These are phyloP conservation scores for Cucumis variabilis DNA, from an alignment of 331 rosid genomes.

Conservation along the genomic window DNA sequence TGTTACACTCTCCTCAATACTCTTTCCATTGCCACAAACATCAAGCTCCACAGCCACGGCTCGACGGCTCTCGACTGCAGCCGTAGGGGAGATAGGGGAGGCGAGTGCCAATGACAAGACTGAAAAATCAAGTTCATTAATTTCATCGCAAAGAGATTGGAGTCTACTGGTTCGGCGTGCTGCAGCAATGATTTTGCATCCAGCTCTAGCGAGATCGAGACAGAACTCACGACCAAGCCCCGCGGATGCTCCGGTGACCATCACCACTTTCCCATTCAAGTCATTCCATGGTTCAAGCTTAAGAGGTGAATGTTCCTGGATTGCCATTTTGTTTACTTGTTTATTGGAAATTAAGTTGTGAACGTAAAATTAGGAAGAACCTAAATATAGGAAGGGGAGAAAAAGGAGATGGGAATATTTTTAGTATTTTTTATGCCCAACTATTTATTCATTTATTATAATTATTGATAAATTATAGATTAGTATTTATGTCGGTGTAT, in stretches of 20 bases:
- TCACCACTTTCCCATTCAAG: constrained; percentile 72
- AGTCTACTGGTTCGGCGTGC: constrained; percentile 83
- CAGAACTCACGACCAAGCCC: constrained; percentile 74
- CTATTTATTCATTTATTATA: no score
- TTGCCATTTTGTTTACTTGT: constrained; percentile 37
- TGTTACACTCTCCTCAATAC: constrained; percentile 48
- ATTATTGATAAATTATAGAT: no score
- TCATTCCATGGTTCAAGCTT: constrained; percentile 61
- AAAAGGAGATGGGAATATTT: not conserved
- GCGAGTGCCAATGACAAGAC: not conserved
- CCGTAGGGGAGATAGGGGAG: not conserved
- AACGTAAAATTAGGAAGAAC: no score
- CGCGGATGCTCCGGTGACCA: constrained; percentile 88
- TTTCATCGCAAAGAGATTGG: constrained; percentile 59
- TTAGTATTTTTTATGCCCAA: not conserved
- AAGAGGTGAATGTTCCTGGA: constrained; percentile 10
- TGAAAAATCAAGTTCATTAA: constrained; percentile 37
- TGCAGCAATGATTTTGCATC: constrained; percentile 60
- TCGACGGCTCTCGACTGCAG: constrained; percentile 16
- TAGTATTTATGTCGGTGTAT: no score
- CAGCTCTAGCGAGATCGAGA: constrained; percentile 68
- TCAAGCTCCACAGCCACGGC: constrained; percentile 79
- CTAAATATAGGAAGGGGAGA: no score
- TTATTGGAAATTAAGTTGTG: not conserved
- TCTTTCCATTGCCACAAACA: constrained; percentile 51